phyloP scores from a whole-genome alignment of 2,329 filamentous ascomycete species.

The Nigrospora sphaerica region DNA sequence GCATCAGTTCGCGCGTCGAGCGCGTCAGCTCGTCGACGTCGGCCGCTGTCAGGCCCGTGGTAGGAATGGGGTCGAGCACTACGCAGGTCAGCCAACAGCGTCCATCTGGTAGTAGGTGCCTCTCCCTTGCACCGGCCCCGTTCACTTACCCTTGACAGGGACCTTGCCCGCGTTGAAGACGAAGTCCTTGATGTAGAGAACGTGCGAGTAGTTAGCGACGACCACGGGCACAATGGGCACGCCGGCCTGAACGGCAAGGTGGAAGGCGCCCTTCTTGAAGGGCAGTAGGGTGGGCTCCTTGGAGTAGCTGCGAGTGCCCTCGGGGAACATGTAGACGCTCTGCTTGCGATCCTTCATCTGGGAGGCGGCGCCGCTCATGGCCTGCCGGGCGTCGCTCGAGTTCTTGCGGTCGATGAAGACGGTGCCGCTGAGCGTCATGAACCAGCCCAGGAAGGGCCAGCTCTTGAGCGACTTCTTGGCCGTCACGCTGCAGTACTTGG shows the following conservation, averaged over 20 bases:
- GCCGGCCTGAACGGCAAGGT: constrained; percentile 87
- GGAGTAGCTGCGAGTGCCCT: constrained; percentile 88
- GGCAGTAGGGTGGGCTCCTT: constrained; percentile 74
- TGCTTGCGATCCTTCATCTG: constrained; percentile 69
- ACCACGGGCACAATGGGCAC: constrained; percentile 88
- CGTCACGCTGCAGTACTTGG: constrained; percentile 84
- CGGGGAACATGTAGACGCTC: constrained; percentile 81
- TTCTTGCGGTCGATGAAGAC: constrained; percentile 95
- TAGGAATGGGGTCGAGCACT: constrained; percentile 79
- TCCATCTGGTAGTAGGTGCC: not conserved
- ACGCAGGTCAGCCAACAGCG: not conserved
- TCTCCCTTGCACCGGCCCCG: not conserved
- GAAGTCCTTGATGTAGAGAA: constrained; percentile 57
- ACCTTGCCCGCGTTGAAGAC: constrained; percentile 64
- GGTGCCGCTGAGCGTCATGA: constrained; percentile 79
- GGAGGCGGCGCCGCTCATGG: constrained; percentile 74
- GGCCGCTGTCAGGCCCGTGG: constrained; percentile 60
- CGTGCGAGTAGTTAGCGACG: constrained; percentile 70
- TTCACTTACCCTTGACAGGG: constrained; percentile 61
- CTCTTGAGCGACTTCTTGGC: constrained; percentile 80
- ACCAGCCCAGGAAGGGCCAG: constrained; percentile 86
- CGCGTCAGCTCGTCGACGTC: constrained; percentile 71
- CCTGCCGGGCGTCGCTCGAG: constrained; percentile 70
- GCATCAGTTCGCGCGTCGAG: constrained; percentile 67
- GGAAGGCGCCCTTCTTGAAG: constrained; percentile 99